These are phyloP conservation scores for Vanrija sp. DNA, from an alignment of 1,284 basidiomycete genomes.

Conservation along the genomic window DNA sequence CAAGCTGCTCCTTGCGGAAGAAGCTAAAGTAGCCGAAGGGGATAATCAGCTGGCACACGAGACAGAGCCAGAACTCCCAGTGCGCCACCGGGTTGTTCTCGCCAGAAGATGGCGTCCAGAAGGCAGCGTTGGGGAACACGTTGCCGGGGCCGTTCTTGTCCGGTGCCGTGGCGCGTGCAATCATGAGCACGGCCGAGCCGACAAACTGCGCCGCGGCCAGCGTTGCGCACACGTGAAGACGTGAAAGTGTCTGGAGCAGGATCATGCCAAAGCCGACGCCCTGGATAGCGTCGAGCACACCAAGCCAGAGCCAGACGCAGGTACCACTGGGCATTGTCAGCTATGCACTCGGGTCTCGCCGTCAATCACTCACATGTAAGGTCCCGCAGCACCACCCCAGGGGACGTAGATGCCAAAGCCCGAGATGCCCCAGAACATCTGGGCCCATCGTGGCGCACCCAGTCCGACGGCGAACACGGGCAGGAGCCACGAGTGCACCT, in stretches of 20 bases:
- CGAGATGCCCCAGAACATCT: slow-evolving; percentile 55
- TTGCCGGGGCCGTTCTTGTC: slow-evolving; percentile 67
- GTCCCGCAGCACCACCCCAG: slow-evolving; percentile 77
- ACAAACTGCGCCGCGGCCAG: slow-evolving; percentile 71
- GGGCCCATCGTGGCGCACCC: slow-evolving; percentile 88
- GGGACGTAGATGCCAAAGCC: slow-evolving; percentile 68
- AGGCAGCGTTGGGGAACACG: slow-evolving; percentile 86
- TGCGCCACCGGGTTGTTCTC: slow-evolving; percentile 44
- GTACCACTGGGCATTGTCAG: slow-evolving; percentile 53
- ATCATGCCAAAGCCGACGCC: slow-evolving; percentile 93
- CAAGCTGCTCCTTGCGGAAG: slow-evolving; percentile 54
- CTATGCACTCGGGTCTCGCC: background rate
- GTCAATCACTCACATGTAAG: slow-evolving; percentile 58
- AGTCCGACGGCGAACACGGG: slow-evolving; percentile 90
- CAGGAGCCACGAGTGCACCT: slow-evolving; percentile 87
- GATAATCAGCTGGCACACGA: slow-evolving; percentile 63
- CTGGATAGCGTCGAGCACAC: slow-evolving; percentile 85
- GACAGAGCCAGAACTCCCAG: slow-evolving; percentile 77
- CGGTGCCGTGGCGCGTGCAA: slow-evolving; percentile 48
- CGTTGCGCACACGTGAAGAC: slow-evolving; percentile 86
- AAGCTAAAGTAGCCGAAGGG: slow-evolving; percentile 91
- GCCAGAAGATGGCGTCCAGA: slow-evolving; percentile 69
- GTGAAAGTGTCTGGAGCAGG: slow-evolving; percentile 83
- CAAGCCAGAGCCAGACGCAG: slow-evolving; percentile 87
- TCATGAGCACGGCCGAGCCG: slow-evolving; percentile 49